Percentiles rank a stretch among this genome's conserved stretches.
Evolutionary conservation across 306 rosid genomes (phyloP).

Genomic region (Dicorynia guianensis): DNA sequence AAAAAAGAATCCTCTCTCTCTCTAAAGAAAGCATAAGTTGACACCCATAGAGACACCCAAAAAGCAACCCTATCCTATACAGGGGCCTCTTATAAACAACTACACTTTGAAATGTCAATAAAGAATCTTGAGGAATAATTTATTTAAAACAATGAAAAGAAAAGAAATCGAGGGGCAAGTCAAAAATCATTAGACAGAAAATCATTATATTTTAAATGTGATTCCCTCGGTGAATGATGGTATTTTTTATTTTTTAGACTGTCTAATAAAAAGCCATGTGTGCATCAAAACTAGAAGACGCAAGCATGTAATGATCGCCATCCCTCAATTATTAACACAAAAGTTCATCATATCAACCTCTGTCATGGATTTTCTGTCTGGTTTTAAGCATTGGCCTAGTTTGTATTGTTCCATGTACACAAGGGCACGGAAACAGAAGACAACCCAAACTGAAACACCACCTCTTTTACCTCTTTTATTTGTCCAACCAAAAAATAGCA

Average conservation of each 20-base stretch:
- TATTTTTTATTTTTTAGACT: slow-evolving; percentile 13
- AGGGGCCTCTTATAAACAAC: not conserved
- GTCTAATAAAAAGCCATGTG: not conserved
- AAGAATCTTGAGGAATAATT: not conserved
- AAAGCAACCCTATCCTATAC: too few species aligned
- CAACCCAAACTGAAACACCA: slow-evolving; percentile 3
- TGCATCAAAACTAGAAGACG: slow-evolving; percentile 15
- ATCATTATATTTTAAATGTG: not conserved
- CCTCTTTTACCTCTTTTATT: not conserved
- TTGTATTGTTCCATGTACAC: slow-evolving; percentile 1
- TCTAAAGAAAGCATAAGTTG: too few species aligned
- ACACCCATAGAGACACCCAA: too few species aligned
- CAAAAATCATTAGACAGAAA: slow-evolving; percentile 5
- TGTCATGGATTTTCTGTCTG: not conserved
- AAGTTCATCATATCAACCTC: slow-evolving; percentile 7
- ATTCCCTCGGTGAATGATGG: slow-evolving; percentile 16
- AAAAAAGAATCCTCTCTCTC: too few species aligned
- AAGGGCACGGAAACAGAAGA: not conserved
- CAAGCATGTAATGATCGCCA: not conserved
- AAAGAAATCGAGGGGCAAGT: not conserved
- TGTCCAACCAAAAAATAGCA: slow-evolving; percentile 14
- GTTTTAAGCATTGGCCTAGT: not conserved
- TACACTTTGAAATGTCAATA: not conserved
- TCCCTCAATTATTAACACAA: slow-evolving; percentile 4
- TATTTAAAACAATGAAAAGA: not conserved